Conservation (phyloP, 2,329 filamentous ascomycete genomes). For the Talaromyces sp. region DNA sequence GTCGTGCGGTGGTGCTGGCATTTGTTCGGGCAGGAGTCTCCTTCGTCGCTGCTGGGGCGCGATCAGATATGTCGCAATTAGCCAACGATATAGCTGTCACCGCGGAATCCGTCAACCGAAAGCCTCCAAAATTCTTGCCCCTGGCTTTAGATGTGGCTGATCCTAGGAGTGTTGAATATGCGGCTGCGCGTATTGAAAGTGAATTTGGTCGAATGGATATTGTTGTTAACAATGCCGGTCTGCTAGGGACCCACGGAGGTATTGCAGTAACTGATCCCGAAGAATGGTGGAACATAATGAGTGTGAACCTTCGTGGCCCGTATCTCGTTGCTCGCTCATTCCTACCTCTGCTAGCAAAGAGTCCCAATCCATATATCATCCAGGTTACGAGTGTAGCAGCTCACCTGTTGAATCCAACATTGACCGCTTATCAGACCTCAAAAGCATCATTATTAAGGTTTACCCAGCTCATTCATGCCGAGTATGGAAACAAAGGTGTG, state of each 20-base stretch:
- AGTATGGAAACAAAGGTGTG: slow-evolving; percentile 41
- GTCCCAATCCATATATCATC: slow-evolving; percentile 42
- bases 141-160: slow-evolving; percentile 46
- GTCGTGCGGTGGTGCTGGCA: slow-evolving; percentile 51
- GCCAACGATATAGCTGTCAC: slow-evolving; percentile 32
- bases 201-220: slow-evolving; percentile 44
- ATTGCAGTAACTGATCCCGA: slow-evolving; percentile 36
- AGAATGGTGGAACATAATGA: slow-evolving; percentile 43
- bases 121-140: slow-evolving; percentile 36
- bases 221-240: slow-evolving; percentile 49
- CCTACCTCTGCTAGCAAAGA: slow-evolving; percentile 39
- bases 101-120: slow-evolving; percentile 32
- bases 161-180: slow-evolving; percentile 33
- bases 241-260: slow-evolving; percentile 25
- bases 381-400: slow-evolving; percentile 48
- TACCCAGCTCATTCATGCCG: slow-evolving; percentile 44
- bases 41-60: slow-evolving; percentile 52
- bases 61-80: slow-evolving; percentile 45
- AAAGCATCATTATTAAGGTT: slow-evolving; percentile 48
- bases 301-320: slow-evolving; percentile 50
- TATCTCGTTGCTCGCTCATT: slow-evolving; percentile 47
- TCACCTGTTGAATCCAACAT: slow-evolving; percentile 33
- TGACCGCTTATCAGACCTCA: slow-evolving; percentile 46
- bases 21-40: slow-evolving; percentile 54
- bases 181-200: slow-evolving; percentile 30